A percentile compares a stretch with the other conserved stretches of the same genome.
Conservation (phyloP, 2,329 filamentous ascomycete genomes). For the Fusarium metavorans region DNA sequence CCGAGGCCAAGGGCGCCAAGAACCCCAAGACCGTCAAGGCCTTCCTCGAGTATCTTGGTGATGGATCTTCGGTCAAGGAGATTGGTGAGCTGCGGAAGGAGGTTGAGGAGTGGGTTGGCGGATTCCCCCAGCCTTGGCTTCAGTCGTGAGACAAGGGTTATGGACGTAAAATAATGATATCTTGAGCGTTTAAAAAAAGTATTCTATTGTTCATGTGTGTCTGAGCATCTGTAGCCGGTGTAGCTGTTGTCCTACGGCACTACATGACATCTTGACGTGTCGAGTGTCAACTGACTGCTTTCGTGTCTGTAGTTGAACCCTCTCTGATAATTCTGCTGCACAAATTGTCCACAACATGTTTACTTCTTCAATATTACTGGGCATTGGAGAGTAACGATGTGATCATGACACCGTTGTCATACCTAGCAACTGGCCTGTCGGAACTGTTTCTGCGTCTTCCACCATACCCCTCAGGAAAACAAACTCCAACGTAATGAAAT, state of each 20-base stretch:
- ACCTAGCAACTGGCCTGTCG: not conserved
- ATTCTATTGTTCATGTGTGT: not conserved
- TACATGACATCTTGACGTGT: not conserved
- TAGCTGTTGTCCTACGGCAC: not conserved
- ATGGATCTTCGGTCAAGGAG: conserved; percentile 73
- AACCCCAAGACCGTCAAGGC: conserved; percentile 71
- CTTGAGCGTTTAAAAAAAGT: conserved; percentile 29
- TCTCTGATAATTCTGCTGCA: not conserved
- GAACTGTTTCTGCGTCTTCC: not conserved
- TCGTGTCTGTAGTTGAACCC: not conserved
- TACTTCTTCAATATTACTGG: not conserved
- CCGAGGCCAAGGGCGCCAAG: conserved; percentile 74
- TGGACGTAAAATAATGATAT: conserved; percentile 16
- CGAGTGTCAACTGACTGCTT: not conserved
- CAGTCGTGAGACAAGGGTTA: conserved; percentile 31
- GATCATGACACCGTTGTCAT: conserved; percentile 4
- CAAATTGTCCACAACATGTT: not conserved
- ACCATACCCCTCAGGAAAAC: no score
- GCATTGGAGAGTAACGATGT: not conserved
- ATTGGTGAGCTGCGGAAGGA: conserved; percentile 76
- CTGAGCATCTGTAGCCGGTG: not conserved
- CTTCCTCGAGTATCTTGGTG: conserved; percentile 75
- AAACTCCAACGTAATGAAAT: not conserved
- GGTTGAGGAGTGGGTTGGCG: conserved; percentile 78
- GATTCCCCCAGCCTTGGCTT: conserved; percentile 47